Base-by-base conservation (phyloP, 805 yeast genomes). In the Candida mattraensis region DNA sequence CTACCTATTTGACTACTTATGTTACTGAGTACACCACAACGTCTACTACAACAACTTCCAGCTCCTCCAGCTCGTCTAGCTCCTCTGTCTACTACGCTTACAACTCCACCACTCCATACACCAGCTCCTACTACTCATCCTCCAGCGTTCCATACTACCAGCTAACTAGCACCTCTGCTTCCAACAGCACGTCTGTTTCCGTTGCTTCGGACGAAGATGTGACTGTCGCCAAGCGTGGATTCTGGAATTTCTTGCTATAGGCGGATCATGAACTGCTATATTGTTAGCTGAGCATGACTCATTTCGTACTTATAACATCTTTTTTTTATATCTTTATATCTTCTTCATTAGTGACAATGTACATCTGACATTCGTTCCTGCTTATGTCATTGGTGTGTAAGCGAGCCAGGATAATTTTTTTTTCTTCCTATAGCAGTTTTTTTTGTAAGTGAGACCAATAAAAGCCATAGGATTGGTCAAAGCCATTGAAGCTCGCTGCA, bases 161-260 rank as follows among this genome's bases (percentile, higher is more conserved):
- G 26, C 21, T 34, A 10, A 24, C 33, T 21, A 17, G 33, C 38
- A 37, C 29, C 28, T 25, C 42, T 24, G 19, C 37, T 12, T 25
- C 39, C 16, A 35, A 40, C 41, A 24, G 49, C 8, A 25, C 41
- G 10, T 24, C 39, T 10, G 43, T 31, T 27, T 38, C 44, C 18
- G 31, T 39, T 25, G 41, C 44, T 17, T 23, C 37, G 22, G 47
- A 39, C 21, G 45, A 37, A 16, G 42, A 37, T n/a, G 32, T 24
- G n/a, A 15, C 37, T 12, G 26, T 42, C 26, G 34, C 28, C 28
- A 45, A 44, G 33, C 46, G 50, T 24, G 40, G 48, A n/a, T 41
- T 48, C 45, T 48, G 50, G 50, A 43, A 45, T 35, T 13, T 48
- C 15, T 33, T 45, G 30, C 25, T 40, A 20, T 47, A 41, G 33